phyloP scores from a whole-genome alignment of 2,329 filamentous ascomycete species.

The Trichocomaceae sp. region DNA sequence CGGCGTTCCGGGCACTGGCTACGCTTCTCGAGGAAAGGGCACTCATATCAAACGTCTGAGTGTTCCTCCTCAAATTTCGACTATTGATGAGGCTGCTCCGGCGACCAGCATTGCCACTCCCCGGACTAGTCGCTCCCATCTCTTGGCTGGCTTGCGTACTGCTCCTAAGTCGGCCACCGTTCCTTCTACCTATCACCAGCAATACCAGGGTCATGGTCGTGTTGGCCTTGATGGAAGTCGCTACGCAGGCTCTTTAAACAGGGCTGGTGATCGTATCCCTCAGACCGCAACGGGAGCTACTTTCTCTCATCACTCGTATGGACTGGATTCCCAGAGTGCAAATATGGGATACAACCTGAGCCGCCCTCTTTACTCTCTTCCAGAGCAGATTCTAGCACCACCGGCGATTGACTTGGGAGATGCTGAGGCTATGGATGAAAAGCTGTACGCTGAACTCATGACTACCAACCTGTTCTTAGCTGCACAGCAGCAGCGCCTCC shows the following conservation, averaged over 20 bases:
- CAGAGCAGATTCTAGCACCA: conserved; percentile 68
- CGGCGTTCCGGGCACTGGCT: conserved; percentile 68
- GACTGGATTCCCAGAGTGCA: conserved; percentile 21
- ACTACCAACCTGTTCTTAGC: conserved; percentile 88
- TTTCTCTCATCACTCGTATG: conserved; percentile 43
- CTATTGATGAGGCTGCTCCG: conserved; percentile 58
- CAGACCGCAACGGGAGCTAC: conserved; percentile 54
- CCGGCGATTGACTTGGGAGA: conserved; percentile 67
- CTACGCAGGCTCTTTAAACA: conserved; percentile 33
- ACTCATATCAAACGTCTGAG: conserved; percentile 83
- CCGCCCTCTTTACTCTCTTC: conserved; percentile 57
- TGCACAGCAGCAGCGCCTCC: conserved; percentile 88
- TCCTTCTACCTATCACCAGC: conserved; percentile 55
- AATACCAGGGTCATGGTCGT: conserved; percentile 43
- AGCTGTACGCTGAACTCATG: conserved; percentile 78
- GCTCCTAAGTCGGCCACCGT: conserved; percentile 81
- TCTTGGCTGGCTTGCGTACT: conserved; percentile 87
- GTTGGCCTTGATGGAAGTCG: conserved; percentile 43
- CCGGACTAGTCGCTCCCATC: conserved; percentile 87
- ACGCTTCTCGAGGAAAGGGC: conserved; percentile 78
- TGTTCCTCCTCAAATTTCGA: conserved; percentile 66
- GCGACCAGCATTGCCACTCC: conserved; percentile 70
- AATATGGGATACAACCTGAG: conserved; percentile 29
- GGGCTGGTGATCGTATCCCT: conserved; percentile 45
- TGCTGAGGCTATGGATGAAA: conserved; percentile 72